phyloP scores from a whole-genome alignment of 345 rosid genomes.

The Heritiera fomes region DNA sequence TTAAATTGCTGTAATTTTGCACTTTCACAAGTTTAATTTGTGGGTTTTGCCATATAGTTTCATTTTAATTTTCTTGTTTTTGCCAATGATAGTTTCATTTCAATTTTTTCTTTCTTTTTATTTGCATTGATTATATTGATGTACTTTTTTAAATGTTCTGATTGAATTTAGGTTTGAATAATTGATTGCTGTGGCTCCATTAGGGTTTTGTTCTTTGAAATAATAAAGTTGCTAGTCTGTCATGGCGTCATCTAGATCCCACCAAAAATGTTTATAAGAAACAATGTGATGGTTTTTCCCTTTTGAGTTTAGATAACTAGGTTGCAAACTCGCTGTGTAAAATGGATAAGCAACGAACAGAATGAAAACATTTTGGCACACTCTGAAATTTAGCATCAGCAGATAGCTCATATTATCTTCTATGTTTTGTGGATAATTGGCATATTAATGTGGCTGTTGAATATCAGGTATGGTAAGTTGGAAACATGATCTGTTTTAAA shows the following conservation, averaged over 20 bases:
- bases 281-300: neutral
- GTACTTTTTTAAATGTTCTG: neutral
- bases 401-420: neutral
- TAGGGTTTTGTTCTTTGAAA: neutral
- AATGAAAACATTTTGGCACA: neutral
- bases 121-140: neutral
- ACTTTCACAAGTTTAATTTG: conserved; percentile 2
- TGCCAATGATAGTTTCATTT: conserved; percentile 1
- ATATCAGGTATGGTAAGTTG: neutral
- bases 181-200: conserved; percentile 1
- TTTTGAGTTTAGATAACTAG: neutral
- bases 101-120: neutral
- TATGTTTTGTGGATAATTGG: neutral
- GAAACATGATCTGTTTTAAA: neutral
- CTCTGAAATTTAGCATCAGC: neutral
- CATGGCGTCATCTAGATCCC: neutral
- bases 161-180: neutral
- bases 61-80: conserved; percentile 1
- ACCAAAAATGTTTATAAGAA: neutral
- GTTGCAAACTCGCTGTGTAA: neutral
- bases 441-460: neutral
- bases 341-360: neutral
- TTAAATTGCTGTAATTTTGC: neutral
- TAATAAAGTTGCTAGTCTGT: neutral
- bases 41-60: conserved; percentile 2